phyloP scores from a whole-genome alignment of 768 basidiomycete species.

The Postia placenta region DNA sequence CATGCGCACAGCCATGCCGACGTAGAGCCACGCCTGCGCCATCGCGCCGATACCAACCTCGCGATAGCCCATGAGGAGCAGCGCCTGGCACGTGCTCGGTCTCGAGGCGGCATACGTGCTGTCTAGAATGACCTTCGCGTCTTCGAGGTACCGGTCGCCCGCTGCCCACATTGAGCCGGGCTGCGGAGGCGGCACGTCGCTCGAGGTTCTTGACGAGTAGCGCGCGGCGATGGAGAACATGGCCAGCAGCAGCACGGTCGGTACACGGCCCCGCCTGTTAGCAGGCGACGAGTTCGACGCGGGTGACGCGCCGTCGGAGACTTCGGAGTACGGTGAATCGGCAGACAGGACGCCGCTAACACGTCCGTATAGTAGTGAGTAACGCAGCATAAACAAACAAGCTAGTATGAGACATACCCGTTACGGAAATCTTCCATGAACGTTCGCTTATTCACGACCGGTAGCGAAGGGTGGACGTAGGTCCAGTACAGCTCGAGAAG shows the following conservation, averaged over 20 bases:
- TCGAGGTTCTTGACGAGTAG: slow-evolving; percentile 36
- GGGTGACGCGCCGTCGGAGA: slow-evolving; percentile 16
- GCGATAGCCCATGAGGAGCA: slow-evolving; percentile 76
- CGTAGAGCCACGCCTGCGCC: slow-evolving; percentile 82
- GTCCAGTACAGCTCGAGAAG: slow-evolving; percentile 75
- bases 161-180: slow-evolving; percentile 74
- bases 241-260: slow-evolving; percentile 66
- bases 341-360: slow-evolving; percentile 8
- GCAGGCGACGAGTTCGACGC: slow-evolving; percentile 28
- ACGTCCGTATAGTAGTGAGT: neutral
- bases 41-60: slow-evolving; percentile 88
- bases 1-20: slow-evolving; percentile 90
- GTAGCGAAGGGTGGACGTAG: slow-evolving; percentile 75
- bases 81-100: slow-evolving; percentile 69
- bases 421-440: slow-evolving; percentile 55
- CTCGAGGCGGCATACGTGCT: slow-evolving; percentile 64
- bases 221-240: slow-evolving; percentile 84
- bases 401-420: slow-evolving; percentile 26
- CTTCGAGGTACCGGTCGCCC: slow-evolving; percentile 64
- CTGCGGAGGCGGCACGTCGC: slow-evolving; percentile 29
- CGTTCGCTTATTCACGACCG: slow-evolving; percentile 64
- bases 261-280: slow-evolving; percentile 40
- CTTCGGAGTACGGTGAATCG: slow-evolving; percentile 27
- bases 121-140: slow-evolving; percentile 64
- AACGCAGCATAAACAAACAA: neutral